These are phyloP conservation scores for Leptographium galeiforme DNA, from an alignment of 2,329 filamentous ascomycete genomes.

Conservation along the genomic window DNA sequence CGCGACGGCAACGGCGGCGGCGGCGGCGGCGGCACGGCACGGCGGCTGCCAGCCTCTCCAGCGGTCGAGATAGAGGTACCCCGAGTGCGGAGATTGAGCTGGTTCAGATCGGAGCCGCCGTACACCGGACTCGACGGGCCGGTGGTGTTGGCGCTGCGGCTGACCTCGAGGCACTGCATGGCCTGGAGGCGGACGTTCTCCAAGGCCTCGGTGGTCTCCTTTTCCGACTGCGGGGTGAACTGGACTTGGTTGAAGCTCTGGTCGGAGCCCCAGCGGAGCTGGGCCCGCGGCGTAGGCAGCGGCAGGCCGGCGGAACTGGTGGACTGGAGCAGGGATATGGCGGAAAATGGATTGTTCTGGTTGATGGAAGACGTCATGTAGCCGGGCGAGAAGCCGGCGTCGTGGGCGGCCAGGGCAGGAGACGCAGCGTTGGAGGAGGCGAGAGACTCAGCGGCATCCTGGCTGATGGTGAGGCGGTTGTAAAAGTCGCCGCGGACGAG, in stretches of 20 bases:
- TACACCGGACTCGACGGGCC: conserved; percentile 41
- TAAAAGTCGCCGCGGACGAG: conserved; percentile 4
- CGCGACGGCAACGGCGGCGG: conserved; percentile 14
- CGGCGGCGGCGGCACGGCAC: conserved; percentile 18
- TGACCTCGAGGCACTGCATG: conserved; percentile 43
- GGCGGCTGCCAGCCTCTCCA: conserved; percentile 19
- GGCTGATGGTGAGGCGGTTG: neutral
- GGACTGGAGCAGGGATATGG: neutral
- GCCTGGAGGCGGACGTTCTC: conserved; percentile 41
- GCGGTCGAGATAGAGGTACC: conserved; percentile 14
- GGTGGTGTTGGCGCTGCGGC: conserved; percentile 45
- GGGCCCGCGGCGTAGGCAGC: neutral
- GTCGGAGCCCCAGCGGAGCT: conserved; percentile 44
- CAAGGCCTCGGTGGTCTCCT: conserved; percentile 44
- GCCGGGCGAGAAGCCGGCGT: neutral
- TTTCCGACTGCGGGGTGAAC: conserved; percentile 42
- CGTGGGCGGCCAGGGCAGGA: neutral
- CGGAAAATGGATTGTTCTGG: neutral
- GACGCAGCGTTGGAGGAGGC: too few relatives aligned
- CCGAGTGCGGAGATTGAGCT: conserved; percentile 13
- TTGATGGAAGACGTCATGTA: neutral
- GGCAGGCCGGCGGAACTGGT: neutral
- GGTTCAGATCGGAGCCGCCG: conserved; percentile 11
- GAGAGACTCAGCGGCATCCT: neutral
- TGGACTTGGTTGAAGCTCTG: conserved; percentile 39